Conservation (phyloP, 805 yeast genomes). For the Pichia membranifaciens region DNA sequence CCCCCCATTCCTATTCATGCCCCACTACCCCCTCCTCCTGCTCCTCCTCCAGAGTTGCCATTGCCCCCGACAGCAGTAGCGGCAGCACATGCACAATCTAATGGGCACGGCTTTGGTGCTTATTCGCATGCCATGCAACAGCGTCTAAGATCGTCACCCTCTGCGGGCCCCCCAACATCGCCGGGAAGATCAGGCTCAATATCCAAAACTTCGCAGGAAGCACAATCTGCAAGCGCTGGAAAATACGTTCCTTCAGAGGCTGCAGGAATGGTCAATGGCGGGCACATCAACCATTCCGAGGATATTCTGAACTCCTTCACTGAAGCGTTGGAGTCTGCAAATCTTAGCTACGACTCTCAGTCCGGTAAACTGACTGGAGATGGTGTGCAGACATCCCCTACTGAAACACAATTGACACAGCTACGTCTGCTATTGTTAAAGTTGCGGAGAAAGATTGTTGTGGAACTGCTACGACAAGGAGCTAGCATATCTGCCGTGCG, state of each 20-base stretch:
- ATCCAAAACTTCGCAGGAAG: not conserved
- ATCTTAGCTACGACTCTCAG: not conserved
- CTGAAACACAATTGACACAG: not conserved
- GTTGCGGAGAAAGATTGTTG: slow-evolving; percentile 2
- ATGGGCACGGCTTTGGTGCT: not conserved
- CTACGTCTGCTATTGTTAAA: not conserved
- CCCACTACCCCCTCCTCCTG: not conserved
- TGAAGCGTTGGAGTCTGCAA: not conserved
- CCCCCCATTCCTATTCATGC: slow-evolving; percentile 2
- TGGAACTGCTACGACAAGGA: not conserved
- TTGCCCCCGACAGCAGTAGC: not conserved
- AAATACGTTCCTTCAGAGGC: not conserved
- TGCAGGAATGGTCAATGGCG: not conserved
- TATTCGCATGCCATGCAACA: not conserved
- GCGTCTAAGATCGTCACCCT: not conserved
- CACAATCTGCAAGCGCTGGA: not conserved
- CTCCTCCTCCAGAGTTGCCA: not conserved
- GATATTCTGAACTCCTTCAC: not conserved
- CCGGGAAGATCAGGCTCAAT: too few species aligned
- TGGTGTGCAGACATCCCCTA: not conserved
- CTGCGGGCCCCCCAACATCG: not conserved
- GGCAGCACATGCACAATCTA: not conserved
- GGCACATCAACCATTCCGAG: not conserved
- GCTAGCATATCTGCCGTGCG: slow-evolving; percentile 1
- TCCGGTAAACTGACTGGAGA: not conserved